These are phyloP conservation scores for Pterula multifida DNA, from an alignment of 1,284 basidiomycete genomes.

Conservation along the genomic window DNA sequence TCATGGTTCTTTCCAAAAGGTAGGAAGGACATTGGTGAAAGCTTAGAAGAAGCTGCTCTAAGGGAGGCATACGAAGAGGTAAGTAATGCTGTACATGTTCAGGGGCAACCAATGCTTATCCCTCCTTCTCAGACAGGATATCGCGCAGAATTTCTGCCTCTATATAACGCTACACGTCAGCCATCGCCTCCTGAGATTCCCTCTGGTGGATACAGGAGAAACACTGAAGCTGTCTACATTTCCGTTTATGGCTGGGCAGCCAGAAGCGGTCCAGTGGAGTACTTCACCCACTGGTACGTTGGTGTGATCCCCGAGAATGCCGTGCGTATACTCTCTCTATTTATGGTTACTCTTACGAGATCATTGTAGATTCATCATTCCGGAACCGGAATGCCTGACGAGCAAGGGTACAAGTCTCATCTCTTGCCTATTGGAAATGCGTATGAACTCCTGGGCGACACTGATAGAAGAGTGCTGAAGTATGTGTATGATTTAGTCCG, in stretches of 20 bases:
- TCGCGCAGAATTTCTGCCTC: slow-evolving; percentile 32
- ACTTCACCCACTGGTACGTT: slow-evolving; percentile 25
- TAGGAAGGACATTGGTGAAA: slow-evolving; percentile 51
- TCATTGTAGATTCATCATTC: slow-evolving; percentile 27
- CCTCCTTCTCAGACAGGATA: slow-evolving; percentile 34
- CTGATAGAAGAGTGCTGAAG: neutral
- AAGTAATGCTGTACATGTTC: slow-evolving; percentile 10
- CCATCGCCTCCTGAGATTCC: slow-evolving; percentile 22
- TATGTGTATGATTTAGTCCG: neutral
- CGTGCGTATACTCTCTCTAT: slow-evolving; percentile 21
- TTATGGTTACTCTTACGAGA: neutral
- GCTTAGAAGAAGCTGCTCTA: slow-evolving; percentile 40
- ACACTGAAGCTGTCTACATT: slow-evolving; percentile 37
- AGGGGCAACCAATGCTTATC: neutral
- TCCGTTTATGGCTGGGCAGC: slow-evolving; percentile 21
- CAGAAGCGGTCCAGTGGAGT: slow-evolving; percentile 17
- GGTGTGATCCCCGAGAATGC: slow-evolving; percentile 39
- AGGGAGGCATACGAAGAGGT: slow-evolving; percentile 60
- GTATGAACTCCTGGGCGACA: neutral
- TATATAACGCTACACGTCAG: slow-evolving; percentile 25
- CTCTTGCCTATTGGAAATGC: slow-evolving; percentile 22
- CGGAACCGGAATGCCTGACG: slow-evolving; percentile 45
- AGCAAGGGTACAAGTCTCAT: slow-evolving; percentile 30
- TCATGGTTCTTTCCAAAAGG: slow-evolving; percentile 50
- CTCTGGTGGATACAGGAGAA: slow-evolving; percentile 12